Conservation (phyloP, 1,139 yeast genomes). For the Pichiaceae sp. region DNA sequence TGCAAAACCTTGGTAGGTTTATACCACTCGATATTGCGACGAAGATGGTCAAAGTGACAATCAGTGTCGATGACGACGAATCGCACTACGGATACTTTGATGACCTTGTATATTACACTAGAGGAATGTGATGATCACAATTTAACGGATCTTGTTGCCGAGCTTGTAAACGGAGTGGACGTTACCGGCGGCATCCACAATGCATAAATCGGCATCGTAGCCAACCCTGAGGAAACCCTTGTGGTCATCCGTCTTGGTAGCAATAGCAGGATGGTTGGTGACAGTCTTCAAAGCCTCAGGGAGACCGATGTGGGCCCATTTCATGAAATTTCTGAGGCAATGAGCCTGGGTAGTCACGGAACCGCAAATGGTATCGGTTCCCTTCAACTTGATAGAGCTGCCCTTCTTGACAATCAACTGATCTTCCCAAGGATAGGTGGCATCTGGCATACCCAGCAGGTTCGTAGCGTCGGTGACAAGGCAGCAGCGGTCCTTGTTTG, state of each 20-base stretch:
- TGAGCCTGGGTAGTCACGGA: constrained; percentile 51
- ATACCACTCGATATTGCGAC: constrained; percentile 22
- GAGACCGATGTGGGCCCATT: constrained; percentile 43
- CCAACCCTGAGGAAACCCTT: constrained; percentile 48
- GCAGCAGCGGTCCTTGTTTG: constrained; percentile 48
- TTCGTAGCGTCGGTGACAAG: constrained; percentile 60
- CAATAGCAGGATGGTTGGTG: constrained; percentile 48
- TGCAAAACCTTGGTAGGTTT: constrained; percentile 23
- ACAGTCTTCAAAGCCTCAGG: constrained; percentile 50
- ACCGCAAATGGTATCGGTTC: constrained; percentile 57
- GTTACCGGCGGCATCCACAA: constrained; percentile 37
- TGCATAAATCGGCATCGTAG: constrained; percentile 53
- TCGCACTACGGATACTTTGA: constrained; percentile 21
- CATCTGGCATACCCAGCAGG: constrained; percentile 44
- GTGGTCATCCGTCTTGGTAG: constrained; percentile 34
- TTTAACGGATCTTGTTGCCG: constrained; percentile 31
- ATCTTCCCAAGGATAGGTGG: constrained; percentile 41
- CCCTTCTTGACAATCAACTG: constrained; percentile 45
- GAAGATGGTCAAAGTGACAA: constrained; percentile 10
- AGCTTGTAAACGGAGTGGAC: constrained; percentile 45
- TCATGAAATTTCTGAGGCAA: constrained; percentile 44
- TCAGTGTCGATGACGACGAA: constrained; percentile 11
- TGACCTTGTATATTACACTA: constrained; percentile 7
- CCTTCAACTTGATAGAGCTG: constrained; percentile 38
- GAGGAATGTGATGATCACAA: not conserved